Base-by-base conservation (phyloP, 345 rosid genomes). In the Boechera retrofracta region DNA sequence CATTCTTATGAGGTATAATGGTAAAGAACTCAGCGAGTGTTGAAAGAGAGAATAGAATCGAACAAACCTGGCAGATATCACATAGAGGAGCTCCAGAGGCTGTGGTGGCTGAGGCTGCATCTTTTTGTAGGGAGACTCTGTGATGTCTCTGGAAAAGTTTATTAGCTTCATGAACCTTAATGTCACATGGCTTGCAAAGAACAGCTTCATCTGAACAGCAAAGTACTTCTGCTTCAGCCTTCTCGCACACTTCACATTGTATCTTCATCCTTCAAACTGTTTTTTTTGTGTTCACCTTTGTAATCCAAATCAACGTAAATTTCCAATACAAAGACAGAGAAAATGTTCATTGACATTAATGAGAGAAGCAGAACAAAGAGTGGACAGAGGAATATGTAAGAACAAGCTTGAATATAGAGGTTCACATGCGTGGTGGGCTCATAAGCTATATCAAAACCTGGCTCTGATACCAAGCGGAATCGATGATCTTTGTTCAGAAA, bases 201-300 rank as follows among this genome's bases (percentile, higher is more conserved):
- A 72, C 83, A 52, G 80, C 82, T 75, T 83, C 82, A 68, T 83
- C 83, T 11, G 86, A 79, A 54, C 80, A 83, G 44, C 86, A 83
- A 4, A 80, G 62, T 49, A 83, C 78, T 82, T 74, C 70, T n/a
- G 83, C 86, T 77, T 80, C 86, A 10, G 80, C 82, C 48, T 61
- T 75, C 18, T 83, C 83, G n/a, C 83, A 83, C 13, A 72, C 82
- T 66, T 80, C 83, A 15, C 82, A 80, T 45, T 71, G 83, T 67
- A 80, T 77, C 82, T 58, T 80, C 82, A 80, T 83, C 70, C 24
- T 58, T 58, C 32, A 49, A 59, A 29, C 39, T 4, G 32, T 4
- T 3, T 3, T 3, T 3, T 31, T 31, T 31, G 5, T 31, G 32
- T 31, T 31, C 32, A 31, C 32, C 7, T 33, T 33, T 33, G 6